These are phyloP conservation scores for Tricharina praecox DNA, from an alignment of 495 filamentous ascomycete genomes.

Conservation along the genomic window DNA sequence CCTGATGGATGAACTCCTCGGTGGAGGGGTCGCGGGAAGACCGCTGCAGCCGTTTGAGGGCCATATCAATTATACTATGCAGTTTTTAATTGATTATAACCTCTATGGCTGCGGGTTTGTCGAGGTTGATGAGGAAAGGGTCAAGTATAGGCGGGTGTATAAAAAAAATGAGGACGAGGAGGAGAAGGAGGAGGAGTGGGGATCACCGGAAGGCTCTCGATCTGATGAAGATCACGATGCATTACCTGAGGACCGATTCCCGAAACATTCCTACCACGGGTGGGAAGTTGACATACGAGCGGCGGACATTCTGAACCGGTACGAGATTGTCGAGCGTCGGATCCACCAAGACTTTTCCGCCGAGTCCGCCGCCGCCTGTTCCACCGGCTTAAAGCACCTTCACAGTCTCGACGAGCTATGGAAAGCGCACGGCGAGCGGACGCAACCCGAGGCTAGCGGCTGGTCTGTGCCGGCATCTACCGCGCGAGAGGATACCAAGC, in stretches of 20 bases:
- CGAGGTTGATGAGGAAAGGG: constrained; percentile 46
- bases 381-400: constrained; percentile 50
- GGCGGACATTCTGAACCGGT: constrained; percentile 73
- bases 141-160: constrained; percentile 44
- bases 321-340: constrained; percentile 48
- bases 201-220: constrained; percentile 32
- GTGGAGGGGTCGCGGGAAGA: constrained; percentile 68
- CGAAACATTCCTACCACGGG: constrained; percentile 67
- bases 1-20: constrained; percentile 65
- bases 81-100: constrained; percentile 98
- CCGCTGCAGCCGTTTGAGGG: constrained; percentile 83
- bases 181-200: constrained; percentile 37
- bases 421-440: constrained; percentile 38
- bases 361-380: constrained; percentile 49
- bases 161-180: constrained; percentile 18
- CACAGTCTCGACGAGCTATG: constrained; percentile 89
- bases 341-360: constrained; percentile 82
- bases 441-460: neutral
- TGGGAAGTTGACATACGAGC: constrained; percentile 80
- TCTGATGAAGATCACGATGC: constrained; percentile 16
- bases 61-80: constrained; percentile 75
- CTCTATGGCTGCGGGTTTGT: constrained; percentile 86
- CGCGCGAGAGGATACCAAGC: neutral
- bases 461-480: constrained; percentile 1
- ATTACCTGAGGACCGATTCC: constrained; percentile 38